Conservation (phyloP, 805 yeast genomes). For the Phaffomyces opuntiae region DNA sequence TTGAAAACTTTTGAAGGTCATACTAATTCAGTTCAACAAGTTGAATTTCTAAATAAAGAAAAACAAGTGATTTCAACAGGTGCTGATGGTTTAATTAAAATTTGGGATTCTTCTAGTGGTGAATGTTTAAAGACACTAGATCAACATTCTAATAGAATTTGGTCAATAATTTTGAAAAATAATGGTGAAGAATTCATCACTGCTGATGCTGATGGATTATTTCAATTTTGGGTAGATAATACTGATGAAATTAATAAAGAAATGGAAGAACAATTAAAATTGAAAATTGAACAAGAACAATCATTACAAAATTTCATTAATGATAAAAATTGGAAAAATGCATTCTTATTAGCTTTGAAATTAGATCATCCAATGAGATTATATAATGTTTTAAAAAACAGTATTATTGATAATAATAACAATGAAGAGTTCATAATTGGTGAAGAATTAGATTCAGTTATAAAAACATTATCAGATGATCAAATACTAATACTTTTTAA, state of each 20-base stretch:
- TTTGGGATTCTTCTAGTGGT: constrained; percentile 77
- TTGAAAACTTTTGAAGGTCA: constrained; percentile 88
- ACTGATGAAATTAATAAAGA: constrained; percentile 62
- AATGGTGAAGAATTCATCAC: constrained; percentile 67
- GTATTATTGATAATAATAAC: constrained; percentile 34
- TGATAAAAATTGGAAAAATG: constrained; percentile 77
- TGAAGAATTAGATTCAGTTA: constrained; percentile 54
- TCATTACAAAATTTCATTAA: constrained; percentile 67
- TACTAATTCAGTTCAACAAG: constrained; percentile 84
- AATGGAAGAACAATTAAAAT: constrained; percentile 43
- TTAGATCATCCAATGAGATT: constrained; percentile 87
- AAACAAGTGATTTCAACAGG: constrained; percentile 69
- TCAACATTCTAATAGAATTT: constrained; percentile 89
- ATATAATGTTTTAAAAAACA: constrained; percentile 64
- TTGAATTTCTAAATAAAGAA: constrained; percentile 57
- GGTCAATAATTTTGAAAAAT: constrained; percentile 71
- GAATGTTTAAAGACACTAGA: constrained; percentile 83
- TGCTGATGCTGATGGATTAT: constrained; percentile 94
- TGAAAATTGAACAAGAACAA: constrained; percentile 81
- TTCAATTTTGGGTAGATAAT: constrained; percentile 84
- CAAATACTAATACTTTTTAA: constrained; percentile 57
- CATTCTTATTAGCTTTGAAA: constrained; percentile 77
- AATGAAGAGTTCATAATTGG: constrained; percentile 29
- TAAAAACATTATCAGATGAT: constrained; percentile 49
- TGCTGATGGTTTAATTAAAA: constrained; percentile 89